phyloP scores from a whole-genome alignment of 352 stramenopile genomes.

The Bremia lactucae region DNA sequence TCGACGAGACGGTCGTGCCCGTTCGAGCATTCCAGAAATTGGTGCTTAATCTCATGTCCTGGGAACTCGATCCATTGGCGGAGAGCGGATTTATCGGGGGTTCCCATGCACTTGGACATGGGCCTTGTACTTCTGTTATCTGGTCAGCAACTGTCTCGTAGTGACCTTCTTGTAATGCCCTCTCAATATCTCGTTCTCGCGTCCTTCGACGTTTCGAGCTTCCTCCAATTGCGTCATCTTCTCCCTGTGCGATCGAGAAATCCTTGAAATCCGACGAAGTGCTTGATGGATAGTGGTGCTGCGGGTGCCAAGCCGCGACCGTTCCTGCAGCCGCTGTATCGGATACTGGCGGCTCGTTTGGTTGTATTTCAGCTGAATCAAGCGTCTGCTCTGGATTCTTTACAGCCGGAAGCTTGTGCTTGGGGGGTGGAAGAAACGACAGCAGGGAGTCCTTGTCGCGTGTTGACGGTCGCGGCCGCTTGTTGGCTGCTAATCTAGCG shows the following conservation, averaged over 20 bases:
- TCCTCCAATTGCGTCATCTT: conserved; percentile 13
- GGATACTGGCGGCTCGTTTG: conserved; percentile 8
- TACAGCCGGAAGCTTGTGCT: conserved; percentile 24
- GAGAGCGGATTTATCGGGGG: conserved; percentile 23
- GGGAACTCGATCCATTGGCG: conserved; percentile 8
- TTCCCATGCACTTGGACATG: conserved; percentile 39
- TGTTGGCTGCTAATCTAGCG: conserved; percentile 27
- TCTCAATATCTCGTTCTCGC: conserved; percentile 59
- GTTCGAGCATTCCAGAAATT: conserved; percentile 62
- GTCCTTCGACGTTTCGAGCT: conserved; percentile 44
- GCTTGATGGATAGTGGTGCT: conserved; percentile 25
- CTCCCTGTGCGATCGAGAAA: conserved; percentile 29
- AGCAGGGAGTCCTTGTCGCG: conserved; percentile 15
- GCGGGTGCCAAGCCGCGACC: conserved; percentile 22
- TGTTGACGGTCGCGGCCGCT: conserved; percentile 13
- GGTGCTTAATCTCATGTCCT: conserved; percentile 49
- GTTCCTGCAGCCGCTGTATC: conserved; percentile 7
- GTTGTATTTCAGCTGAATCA: not conserved
- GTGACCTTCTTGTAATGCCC: conserved; percentile 54
- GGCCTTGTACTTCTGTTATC: conserved; percentile 55
- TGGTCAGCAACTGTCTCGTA: conserved; percentile 47
- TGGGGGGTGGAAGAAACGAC: conserved; percentile 54
- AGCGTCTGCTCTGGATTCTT: conserved; percentile 7
- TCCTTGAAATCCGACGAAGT: conserved; percentile 12
- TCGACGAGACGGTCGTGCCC: conserved; percentile 35